Conservation (phyloP, 129 eudicot species). For the Kitagawia praeruptora region DNA sequence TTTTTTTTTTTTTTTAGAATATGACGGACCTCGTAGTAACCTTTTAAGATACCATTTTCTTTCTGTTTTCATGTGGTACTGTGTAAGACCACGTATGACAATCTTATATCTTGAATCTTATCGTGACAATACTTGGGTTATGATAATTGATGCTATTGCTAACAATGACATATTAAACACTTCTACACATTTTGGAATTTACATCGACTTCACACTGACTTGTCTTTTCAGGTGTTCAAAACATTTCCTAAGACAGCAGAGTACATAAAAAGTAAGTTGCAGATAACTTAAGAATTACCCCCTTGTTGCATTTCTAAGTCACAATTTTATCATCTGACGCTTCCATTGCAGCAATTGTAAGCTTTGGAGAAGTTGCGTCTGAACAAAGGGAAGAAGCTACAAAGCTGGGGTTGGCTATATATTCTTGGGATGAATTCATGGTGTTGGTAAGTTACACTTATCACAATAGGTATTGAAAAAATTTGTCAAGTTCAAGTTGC, state of each 20-base stretch:
- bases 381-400: slow-evolving; percentile 61
- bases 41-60: background rate
- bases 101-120: background rate
- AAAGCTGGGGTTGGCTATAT: slow-evolving; percentile 48
- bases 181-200: background rate
- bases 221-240: slow-evolving; percentile 59
- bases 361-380: slow-evolving; percentile 67
- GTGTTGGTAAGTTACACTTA: slow-evolving; percentile 43
- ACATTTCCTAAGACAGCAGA: slow-evolving; percentile 59
- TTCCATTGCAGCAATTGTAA: slow-evolving; percentile 61
- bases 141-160: background rate
- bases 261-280: slow-evolving; percentile 71
- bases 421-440: slow-evolving; percentile 88
- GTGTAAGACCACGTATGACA: background rate
- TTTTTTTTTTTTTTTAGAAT: background rate
- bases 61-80: background rate
- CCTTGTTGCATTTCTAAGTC: background rate
- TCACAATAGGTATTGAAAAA: background rate
- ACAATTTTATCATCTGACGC: slow-evolving; percentile 8
- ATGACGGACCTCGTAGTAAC: background rate
- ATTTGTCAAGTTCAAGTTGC: background rate
- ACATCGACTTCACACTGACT: slow-evolving; percentile 7
- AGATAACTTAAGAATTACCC: slow-evolving; percentile 5
- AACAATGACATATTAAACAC: background rate
- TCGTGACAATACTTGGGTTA: background rate